These are phyloP conservation scores for Rubroboletus satanas DNA, from an alignment of 768 basidiomycete genomes.

Conservation along the genomic window DNA sequence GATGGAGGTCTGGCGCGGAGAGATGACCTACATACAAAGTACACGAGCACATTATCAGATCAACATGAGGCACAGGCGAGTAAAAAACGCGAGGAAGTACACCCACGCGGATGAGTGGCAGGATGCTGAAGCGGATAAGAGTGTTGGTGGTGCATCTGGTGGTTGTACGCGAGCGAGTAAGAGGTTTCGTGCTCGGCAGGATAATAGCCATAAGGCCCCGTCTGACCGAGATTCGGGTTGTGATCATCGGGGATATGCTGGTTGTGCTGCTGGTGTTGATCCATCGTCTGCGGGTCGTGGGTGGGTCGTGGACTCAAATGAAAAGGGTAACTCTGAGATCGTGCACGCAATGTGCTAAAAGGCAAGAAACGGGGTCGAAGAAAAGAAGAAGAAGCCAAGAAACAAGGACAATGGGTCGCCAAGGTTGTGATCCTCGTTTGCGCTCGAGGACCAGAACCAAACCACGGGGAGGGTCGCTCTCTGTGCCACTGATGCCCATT, in stretches of 20 bases:
- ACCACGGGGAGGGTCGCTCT: slow-evolving; percentile 5
- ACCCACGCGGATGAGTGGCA: slow-evolving; percentile 73
- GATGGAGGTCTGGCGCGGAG: slow-evolving; percentile 63
- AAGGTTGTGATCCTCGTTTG: slow-evolving; percentile 28
- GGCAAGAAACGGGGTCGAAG: slow-evolving; percentile 33
- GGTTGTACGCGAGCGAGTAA: slow-evolving; percentile 51
- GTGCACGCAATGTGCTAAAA: slow-evolving; percentile 34
- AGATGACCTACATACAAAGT: slow-evolving; percentile 58
- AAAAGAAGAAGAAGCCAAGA: slow-evolving; percentile 34
- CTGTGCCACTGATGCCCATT: slow-evolving; percentile 7
- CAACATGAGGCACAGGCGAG: slow-evolving; percentile 53
- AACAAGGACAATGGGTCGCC: slow-evolving; percentile 27
- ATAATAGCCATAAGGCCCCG: slow-evolving; percentile 49
- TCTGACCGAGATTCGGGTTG: slow-evolving; percentile 36
- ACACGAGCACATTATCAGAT: slow-evolving; percentile 59
- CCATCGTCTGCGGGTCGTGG: slow-evolving; percentile 40
- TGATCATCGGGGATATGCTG: slow-evolving; percentile 50
- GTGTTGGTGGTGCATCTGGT: slow-evolving; percentile 41
- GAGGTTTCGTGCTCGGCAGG: slow-evolving; percentile 50
- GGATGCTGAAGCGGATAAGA: slow-evolving; percentile 57
- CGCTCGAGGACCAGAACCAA: slow-evolving; percentile 27
- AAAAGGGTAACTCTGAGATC: slow-evolving; percentile 33
- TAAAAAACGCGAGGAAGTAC: slow-evolving; percentile 39
- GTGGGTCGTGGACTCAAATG: slow-evolving; percentile 34
- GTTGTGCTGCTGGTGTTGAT: slow-evolving; percentile 41